Evolutionary conservation across 108 stramenopile genomes (phyloP), one percentile per base, ranked within the genome.

Genomic region (Nitzschia putrida): DNA sequence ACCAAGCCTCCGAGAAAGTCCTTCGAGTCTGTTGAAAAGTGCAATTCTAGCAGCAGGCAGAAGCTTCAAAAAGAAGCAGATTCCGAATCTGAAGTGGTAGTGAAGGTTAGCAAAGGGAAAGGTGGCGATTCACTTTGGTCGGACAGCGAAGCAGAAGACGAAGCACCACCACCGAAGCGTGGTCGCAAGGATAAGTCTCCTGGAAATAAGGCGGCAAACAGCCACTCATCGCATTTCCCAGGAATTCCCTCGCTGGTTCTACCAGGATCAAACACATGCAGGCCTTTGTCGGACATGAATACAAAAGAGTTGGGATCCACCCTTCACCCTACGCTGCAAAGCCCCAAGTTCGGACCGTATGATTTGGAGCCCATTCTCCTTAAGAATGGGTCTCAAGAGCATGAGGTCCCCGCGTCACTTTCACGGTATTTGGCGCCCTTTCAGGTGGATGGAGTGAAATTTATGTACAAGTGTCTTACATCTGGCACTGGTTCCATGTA

Each of bases 361-460:
- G 70, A 66, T 8, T 50, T 70, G 53, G 64, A 84, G 16, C 77
- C 83, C 0, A 47, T 76, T 24, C 60, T 72, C 16, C 42, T 80
- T 20, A 45, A 41, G 64, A 25, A 73, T 9, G 73, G 65, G 37
- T 44, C 61, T 52, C 57, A 77, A 56, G 20, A 65, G 24, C 53
- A 79, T 61, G 64, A 71, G 55, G 87, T 95, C 8, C 94, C 94
- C 23, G 91, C 89, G 22, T 80, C 90, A 21, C 85, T 95, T 50
- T 88, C 84, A 69, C 81, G 91, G 24, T 95, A 93, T 67, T 72
- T 95, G 25, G 61, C 79, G 25, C 77, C 69, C 1, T 95, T 85
- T 79, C 94, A 95, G 53, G 74, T 83, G 47, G 81, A 73, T 44
- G 94, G 94, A 0, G 73, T 95, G 47, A 68, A 78, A 44, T 95